Conservation (phyloP, 371 early-diverging fungal species). For the Syncephalastrum sp. region DNA sequence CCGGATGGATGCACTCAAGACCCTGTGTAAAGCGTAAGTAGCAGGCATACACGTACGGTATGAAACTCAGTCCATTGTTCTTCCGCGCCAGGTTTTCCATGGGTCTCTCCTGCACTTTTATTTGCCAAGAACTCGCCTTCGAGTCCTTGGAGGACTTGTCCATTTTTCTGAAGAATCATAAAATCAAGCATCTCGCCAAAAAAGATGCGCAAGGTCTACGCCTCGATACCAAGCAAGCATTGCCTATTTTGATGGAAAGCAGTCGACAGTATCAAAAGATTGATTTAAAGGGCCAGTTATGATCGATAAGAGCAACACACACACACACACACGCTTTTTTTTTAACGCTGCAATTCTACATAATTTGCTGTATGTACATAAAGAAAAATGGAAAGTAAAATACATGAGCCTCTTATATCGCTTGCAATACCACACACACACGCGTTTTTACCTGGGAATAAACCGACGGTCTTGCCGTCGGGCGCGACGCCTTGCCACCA, state of each 20-base stretch:
- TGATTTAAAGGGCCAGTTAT: slow-evolving; percentile 68
- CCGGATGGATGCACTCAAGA: slow-evolving; percentile 67
- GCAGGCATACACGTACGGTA: not conserved
- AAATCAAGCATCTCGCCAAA: slow-evolving; percentile 10
- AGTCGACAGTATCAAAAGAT: slow-evolving; percentile 56
- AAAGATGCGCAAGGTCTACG: slow-evolving; percentile 8
- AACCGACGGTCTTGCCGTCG: slow-evolving; percentile 57
- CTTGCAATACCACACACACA: not conserved
- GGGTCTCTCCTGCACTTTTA: slow-evolving; percentile 37
- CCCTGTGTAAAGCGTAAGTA: slow-evolving; percentile 69
- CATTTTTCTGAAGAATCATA: slow-evolving; percentile 40
- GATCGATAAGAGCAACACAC: not conserved
- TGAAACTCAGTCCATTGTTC: not conserved
- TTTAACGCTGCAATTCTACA: slow-evolving; percentile 19
- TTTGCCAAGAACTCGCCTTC: slow-evolving; percentile 51
- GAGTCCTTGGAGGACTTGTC: slow-evolving; percentile 23
- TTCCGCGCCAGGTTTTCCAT: slow-evolving; percentile 45
- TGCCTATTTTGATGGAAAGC: slow-evolving; percentile 39
- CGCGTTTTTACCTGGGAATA: slow-evolving; percentile 72
- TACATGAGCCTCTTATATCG: not conserved
- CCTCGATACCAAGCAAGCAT: slow-evolving; percentile 53
- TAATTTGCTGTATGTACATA: slow-evolving; percentile 15
- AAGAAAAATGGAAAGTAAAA: not conserved
- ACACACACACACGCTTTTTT: too few species aligned
- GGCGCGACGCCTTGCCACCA: slow-evolving; percentile 87